Evolutionary conservation across 2,329 filamentous ascomycete species (phyloP), one percentile per base, ranked within the genome.

Genomic region (Penicillium aurantiogriseum): DNA sequence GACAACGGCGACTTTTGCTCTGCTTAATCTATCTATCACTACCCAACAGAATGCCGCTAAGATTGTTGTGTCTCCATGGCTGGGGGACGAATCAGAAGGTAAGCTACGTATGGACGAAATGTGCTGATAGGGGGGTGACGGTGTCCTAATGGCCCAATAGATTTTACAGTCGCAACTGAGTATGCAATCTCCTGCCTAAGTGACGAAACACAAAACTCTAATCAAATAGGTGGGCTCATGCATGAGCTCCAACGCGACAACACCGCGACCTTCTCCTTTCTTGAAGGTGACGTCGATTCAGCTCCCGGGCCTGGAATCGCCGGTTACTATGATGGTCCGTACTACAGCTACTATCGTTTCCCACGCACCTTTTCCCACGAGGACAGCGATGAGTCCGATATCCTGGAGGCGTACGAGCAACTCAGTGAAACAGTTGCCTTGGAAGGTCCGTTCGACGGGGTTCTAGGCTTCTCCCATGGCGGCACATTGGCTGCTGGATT

Each of bases 401-500:
- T 71, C 9, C 44, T 57, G 10, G 62, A 69, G 9, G 69, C 71
- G 2, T 70, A 71, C 42, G 60, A 67, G 31, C 52, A 64, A 11
- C 60, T 72, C 25, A 64, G 67, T 45, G 66, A 70, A 25, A 60
- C 64, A 42, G 65, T 74, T 33, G 57, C 61, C 9, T 21, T 59
- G 38, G 54, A 59, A n/a, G 71, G 60, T 13, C 64, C 57, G 23
- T 66, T 61, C 33, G 72, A 75, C 38, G 71, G 71, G 7, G 56
- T 74, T 40, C 58, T 74, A 21, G 73, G 72, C 29, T 75, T 74
- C 59, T 72, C 69, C 11, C 70, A 75, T 39, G 72, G 72, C 8
- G 72, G 66, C 15, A 70, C 71, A 11, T 55, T 74, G 35, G 71
- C 71, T 2, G 63, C 66, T 3, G 63, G 62, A 3, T 70, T 69